Evolutionary conservation across 2,329 filamentous ascomycete species (phyloP).

Genomic region (Furcasterigmium furcatum): DNA sequence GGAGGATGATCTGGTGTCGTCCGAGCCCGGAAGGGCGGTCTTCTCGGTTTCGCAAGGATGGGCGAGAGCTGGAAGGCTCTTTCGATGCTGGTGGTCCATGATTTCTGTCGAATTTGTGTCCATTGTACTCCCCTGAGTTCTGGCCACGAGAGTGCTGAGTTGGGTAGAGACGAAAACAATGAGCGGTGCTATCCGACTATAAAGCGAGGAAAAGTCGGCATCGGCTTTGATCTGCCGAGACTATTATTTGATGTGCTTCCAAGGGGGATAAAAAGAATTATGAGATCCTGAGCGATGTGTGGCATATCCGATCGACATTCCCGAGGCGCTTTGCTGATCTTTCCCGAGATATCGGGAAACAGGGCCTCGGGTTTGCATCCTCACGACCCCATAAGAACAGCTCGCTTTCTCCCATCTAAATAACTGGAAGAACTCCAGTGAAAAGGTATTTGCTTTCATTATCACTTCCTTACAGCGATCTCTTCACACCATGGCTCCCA

Average conservation of each 20-base stretch:
- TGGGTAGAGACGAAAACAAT: too few species aligned
- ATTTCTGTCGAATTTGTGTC: too few species aligned
- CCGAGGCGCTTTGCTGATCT: not conserved
- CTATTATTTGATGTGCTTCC: too few species aligned
- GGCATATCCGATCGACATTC: too few species aligned
- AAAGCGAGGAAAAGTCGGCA: not conserved
- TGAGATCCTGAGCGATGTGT: too few species aligned
- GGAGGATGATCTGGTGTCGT: not conserved
- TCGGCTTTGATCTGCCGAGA: too few species aligned
- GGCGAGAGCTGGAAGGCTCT: not conserved
- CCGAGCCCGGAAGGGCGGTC: not conserved
- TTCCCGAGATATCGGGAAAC: not conserved
- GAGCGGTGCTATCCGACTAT: not conserved
- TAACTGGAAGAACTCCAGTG: too few species aligned
- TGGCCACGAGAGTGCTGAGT: too few species aligned
- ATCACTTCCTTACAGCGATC: not conserved
- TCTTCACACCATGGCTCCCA: conserved; percentile 12
- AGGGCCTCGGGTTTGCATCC: not conserved
- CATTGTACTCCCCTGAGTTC: too few species aligned
- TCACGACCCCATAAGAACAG: too few species aligned
- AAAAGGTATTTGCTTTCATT: not conserved
- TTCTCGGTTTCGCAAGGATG: not conserved
- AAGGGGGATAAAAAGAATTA: too few species aligned
- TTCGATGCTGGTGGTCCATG: not conserved
- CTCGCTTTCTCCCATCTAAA: too few species aligned